Evolutionary conservation across 2,329 filamentous ascomycete genomes (phyloP), one percentile per base, ranked within the genome.

Genomic region (Hypoxylon sp.): DNA sequence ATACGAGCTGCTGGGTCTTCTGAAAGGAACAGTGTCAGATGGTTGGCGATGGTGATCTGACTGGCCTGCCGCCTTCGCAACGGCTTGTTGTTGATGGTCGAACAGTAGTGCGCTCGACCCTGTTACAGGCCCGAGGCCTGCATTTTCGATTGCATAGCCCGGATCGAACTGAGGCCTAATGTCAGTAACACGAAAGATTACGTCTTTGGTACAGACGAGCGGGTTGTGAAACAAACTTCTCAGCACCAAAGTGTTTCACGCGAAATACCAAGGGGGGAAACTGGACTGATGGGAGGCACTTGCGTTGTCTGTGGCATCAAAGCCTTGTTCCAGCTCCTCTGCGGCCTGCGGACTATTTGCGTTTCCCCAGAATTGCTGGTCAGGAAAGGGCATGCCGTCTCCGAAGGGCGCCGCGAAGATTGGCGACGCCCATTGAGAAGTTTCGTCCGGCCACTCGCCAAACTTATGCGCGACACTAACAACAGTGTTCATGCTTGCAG

Each of bases 351-450:
- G 50, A 17, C 37, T 40, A 4, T 15, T 49, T 6, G 49, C 5
- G n/a, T 27, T 45, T 10, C 27, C 15, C 60, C 60, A 63, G 13
- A 62, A 48, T 18, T 60, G 51, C 1, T 49, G 11, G 15, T 60
- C 60, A 5, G 46, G 24, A 7, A 57, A 26, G 3, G 46, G 20
- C 10, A 60, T 49, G 21, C 18, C 41, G 11, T 60, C 48, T 27
- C 53, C 42, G 8, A 60, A 63, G 6, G 60, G 23, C 6, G 59
- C 49, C n/a, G 52, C 24, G 41, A 60, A 60, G 49, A 63, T 55
- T 33, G 60, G 13, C 17, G 49, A 31, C 8, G 48, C 33, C 56
- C 56, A 60, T 23, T 27, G n/a, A 10, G 24, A 29, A 11, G 48
- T 29, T 2, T 58, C 60, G 1, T 63, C 53, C 11, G 49, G 18